Base-by-base conservation (phyloP, 2,329 filamentous ascomycete genomes). In the Fusarium xylarioides region DNA sequence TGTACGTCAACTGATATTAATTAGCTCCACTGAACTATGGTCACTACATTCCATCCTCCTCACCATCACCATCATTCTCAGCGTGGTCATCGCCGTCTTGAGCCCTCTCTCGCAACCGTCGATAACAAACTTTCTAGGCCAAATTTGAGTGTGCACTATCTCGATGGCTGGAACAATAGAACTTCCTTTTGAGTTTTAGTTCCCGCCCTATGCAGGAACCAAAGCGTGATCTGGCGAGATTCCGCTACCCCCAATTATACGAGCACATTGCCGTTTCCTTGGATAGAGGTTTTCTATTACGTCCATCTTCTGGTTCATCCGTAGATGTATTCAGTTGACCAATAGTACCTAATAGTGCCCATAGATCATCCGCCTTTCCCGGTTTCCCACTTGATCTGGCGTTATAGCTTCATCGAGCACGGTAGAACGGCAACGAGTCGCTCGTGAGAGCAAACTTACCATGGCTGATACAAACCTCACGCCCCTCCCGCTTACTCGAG, bases 31-130 rank as follows among this genome's bases (percentile, higher is more conserved):
- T 46, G 16, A 43, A 47, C 35, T 61, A 42, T 54, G 53, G 44
- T 47, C 61, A 70, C 55, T 50, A 21, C 72, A 74, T 74, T 74
- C 72, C 72, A 73, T 30, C 26, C 18, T 52, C 44, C 35, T 61
- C 28, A 44, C 55, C 62, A 43, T 54, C 54, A 43, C 15, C 58
- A 61, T 65, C 59, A 38, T 57, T 42, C 54, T 28, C 50, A 64
- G 53, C 59, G 55, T 38, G 47, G 49, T 52, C 40, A 44, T 46
- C 40, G 43, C 49, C 50, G 38, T 61, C 44, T 52, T 49, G 35
- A 56, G 28, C 30, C 46, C 59, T 40, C 40, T 65, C 32, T 68
- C 16, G 37, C 49, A 68, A 52, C 40, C 55, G 16, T 34, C 30
- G n/a, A 68, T 12, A 35, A 58, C 47, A 59, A 32, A 59, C 15